phyloP scores from a whole-genome alignment of 495 filamentous ascomycete species.

The Aspergillus heteromorphus region DNA sequence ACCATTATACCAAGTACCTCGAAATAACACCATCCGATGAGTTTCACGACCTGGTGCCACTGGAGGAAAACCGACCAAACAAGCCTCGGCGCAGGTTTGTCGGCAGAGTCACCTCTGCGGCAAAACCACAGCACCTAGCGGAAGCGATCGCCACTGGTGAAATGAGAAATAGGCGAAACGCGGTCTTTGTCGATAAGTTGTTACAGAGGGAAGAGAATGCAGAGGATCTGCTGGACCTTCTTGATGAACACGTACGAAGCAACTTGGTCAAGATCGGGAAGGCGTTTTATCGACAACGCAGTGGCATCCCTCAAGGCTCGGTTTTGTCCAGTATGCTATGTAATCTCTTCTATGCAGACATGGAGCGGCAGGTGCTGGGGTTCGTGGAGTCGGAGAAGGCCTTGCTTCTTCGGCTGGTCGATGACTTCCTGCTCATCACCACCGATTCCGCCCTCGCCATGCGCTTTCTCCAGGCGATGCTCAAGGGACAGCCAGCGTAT shows the following conservation, averaged over 20 bases:
- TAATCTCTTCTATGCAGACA: constrained; percentile 88
- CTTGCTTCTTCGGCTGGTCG: constrained; percentile 74
- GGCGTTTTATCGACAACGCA: constrained; percentile 80
- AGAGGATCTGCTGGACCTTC: constrained; percentile 58
- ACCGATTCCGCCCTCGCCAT: constrained; percentile 56
- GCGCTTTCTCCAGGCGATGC: constrained; percentile 72
- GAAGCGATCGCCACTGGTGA: constrained; percentile 47
- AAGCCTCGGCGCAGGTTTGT: constrained; percentile 62
- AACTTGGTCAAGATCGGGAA: constrained; percentile 89
- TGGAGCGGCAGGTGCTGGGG: constrained; percentile 62
- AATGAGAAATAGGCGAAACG: constrained; percentile 44
- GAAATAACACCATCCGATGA: constrained; percentile 51
- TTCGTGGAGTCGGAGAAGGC: constrained; percentile 59
- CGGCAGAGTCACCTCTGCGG: constrained; percentile 48
- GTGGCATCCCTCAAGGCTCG: constrained; percentile 90
- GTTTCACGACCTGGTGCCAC: constrained; percentile 13
- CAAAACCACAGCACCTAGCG: constrained; percentile 48
- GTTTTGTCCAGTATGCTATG: constrained; percentile 80
- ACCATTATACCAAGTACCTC: constrained; percentile 67
- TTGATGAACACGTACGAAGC: constrained; percentile 69
- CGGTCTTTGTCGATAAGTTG: constrained; percentile 68
- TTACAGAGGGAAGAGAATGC: constrained; percentile 46
- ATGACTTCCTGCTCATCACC: constrained; percentile 90
- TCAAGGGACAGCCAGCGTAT: constrained; percentile 68
- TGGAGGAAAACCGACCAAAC: constrained; percentile 6